These are phyloP conservation scores for Saturnispora hagleri DNA, from an alignment of 805 yeast genomes.

Conservation along the genomic window DNA sequence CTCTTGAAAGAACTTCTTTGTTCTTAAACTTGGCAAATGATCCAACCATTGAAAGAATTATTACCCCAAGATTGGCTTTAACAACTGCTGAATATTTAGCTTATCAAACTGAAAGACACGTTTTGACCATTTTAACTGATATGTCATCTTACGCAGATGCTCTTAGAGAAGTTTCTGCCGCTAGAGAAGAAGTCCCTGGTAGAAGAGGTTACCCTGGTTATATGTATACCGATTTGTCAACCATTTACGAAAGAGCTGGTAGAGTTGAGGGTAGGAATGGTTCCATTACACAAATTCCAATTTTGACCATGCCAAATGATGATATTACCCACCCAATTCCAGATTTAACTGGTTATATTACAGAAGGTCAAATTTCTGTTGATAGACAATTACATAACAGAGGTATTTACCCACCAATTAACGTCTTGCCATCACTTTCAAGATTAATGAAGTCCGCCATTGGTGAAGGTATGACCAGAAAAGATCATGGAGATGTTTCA, in stretches of 20 bases:
- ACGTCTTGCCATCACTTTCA: slow-evolving; percentile 93
- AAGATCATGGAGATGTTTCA: slow-evolving; percentile 98
- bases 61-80: slow-evolving; percentile 97
- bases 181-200: slow-evolving; percentile 99
- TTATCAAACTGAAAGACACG: slow-evolving; percentile 98
- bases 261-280: slow-evolving; percentile 99
- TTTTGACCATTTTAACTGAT: slow-evolving; percentile 93
- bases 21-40: slow-evolving; percentile 97
- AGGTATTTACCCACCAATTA: slow-evolving; percentile 98
- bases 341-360: slow-evolving; percentile 98
- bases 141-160: slow-evolving; percentile 99
- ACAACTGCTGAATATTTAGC: slow-evolving; percentile 98
- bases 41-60: slow-evolving; percentile 98
- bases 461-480: slow-evolving; percentile 99
- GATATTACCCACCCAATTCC: slow-evolving; percentile 99
- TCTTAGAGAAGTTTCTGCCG: slow-evolving; percentile 98
- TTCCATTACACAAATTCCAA: slow-evolving; percentile 97
- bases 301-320: slow-evolving; percentile 98
- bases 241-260: slow-evolving; percentile 99
- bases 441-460: slow-evolving; percentile 99
- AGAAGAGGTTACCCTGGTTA: slow-evolving; percentile 99
- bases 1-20: slow-evolving; percentile 93
- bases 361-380: slow-evolving; percentile 97
- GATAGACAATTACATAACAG: slow-evolving; percentile 95
- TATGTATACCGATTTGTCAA: slow-evolving; percentile 99